Conservation (phyloP, 73 alveolate genomes). For the Uronychia binucleata region DNA sequence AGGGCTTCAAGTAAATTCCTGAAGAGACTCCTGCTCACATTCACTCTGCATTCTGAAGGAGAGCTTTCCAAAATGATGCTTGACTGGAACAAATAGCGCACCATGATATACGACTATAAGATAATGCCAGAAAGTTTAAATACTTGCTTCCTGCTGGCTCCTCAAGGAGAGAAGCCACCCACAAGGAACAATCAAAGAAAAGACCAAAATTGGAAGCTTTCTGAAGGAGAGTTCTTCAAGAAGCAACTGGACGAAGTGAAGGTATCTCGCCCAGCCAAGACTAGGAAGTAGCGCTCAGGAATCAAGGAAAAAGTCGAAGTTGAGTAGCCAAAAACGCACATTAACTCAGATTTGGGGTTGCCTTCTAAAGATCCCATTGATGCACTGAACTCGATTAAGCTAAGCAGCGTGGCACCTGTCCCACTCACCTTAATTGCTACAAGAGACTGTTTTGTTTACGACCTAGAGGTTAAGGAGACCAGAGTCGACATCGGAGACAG, state of each 20-base stretch:
- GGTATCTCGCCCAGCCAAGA: too few relatives aligned
- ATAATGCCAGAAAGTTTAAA: too few relatives aligned
- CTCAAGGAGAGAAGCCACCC: too few relatives aligned
- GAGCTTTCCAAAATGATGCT: conserved; percentile 2
- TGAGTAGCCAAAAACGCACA: too few relatives aligned
- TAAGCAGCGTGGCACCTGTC: conserved; percentile 40
- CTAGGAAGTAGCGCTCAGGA: too few relatives aligned
- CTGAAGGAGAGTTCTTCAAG: too few relatives aligned
- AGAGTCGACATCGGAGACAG: conserved; percentile 26
- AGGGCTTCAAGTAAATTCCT: neutral
- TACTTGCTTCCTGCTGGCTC: too few relatives aligned
- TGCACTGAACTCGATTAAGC: conserved; percentile 8
- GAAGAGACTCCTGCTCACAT: neutral
- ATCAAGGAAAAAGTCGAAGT: neutral
- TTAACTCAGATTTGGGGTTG: neutral
- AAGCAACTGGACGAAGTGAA: neutral
- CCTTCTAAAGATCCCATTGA: conserved; percentile 21
- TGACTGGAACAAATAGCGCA: conserved; percentile 35
- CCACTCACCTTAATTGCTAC: conserved; percentile 78
- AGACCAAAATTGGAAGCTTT: neutral
- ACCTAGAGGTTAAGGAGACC: conserved; percentile 54
- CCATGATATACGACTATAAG: neutral
- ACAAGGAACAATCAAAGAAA: neutral
- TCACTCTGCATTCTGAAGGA: conserved; percentile 23
- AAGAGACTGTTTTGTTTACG: conserved; percentile 85